Base-by-base conservation (phyloP, 768 basidiomycete genomes). In the Crucibulum laeve region DNA sequence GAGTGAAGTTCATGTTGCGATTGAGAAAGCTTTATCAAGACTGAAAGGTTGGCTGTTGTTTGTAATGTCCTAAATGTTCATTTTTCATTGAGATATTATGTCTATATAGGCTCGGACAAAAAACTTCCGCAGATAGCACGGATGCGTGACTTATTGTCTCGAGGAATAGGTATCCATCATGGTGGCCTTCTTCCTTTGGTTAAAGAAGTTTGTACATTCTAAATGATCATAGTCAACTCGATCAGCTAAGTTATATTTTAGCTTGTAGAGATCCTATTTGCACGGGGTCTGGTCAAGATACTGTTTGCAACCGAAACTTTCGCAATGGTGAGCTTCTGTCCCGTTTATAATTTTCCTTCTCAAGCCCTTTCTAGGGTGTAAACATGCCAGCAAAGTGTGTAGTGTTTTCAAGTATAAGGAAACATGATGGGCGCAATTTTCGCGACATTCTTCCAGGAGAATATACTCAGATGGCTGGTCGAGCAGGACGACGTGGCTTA, bases 331-430 rank as follows among this genome's bases (percentile, higher is more conserved):
- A 45, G 71, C 56, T n/a, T n/a, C n/a, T 42, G 35, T 46, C 47
- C 36, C 13, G 28, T n/a, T 19, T 32, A 3, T 38, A 14, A n/a
- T 25, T 5, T 23, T 35, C 25, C 13, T 46, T 44, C 17, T 22
- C 17, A 40, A 47, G 40, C 18, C 37, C 47, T 45, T 40, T 42
- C 6, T 47, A 97, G 94, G 96, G 96, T 38, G 96, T 99, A 43
- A 99, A 99, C 64, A 99, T 99, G 96, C 96, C 96, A 15, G 91
- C 96, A 2, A 87, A 83, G 72, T 93, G 86, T 54, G 96, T 99
- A 3, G 96, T 97, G 5, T 99, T 97, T 64, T 94, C 96, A 3
- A 83, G 79, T 35, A 94, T 88, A 40, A 77, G 92, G 35, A 99
- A 99, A 59, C 95, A 98, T 57, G 96, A 99, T 52, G 96, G 96